phyloP scores from a whole-genome alignment of 2,329 filamentous ascomycete genomes.

The Torrubiella hemipterigena region DNA sequence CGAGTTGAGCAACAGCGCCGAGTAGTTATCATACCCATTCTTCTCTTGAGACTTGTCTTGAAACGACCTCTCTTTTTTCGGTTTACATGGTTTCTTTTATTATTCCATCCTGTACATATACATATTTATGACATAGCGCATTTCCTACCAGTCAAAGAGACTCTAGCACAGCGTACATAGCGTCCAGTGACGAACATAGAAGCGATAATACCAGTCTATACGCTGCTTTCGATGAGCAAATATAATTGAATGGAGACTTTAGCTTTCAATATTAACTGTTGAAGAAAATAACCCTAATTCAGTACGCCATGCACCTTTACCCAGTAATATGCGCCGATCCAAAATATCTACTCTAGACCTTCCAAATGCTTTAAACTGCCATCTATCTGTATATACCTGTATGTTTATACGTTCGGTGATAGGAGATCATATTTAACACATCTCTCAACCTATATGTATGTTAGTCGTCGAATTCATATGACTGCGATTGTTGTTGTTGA shows the following conservation, averaged over 20 bases:
- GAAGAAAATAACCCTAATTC: neutral
- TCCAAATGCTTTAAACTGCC: neutral
- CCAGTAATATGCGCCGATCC: neutral
- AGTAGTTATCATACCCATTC: slow-evolving; percentile 7
- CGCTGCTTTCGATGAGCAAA: neutral
- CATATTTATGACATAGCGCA: neutral
- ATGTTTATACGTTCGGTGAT: slow-evolving; percentile 65
- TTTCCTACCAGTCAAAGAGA: no score
- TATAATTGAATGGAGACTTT: neutral
- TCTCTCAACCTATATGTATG: slow-evolving; percentile 52
- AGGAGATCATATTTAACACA: slow-evolving; percentile 87
- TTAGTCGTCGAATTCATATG: slow-evolving; percentile 5
- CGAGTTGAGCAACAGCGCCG: slow-evolving; percentile 40
- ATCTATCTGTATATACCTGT: slow-evolving; percentile 3
- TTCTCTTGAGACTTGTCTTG: neutral
- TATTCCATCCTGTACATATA: neutral
- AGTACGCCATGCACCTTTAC: slow-evolving; percentile 1
- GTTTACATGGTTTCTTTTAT: neutral
- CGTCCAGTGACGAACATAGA: no score
- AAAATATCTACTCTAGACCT: neutral
- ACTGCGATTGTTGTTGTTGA: slow-evolving; percentile 9
- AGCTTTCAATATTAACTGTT: neutral
- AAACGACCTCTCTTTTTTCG: neutral
- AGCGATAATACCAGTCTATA: no score
- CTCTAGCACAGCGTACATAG: no score